Conservation (phyloP, 805 yeast species). For the Starmerella sp. region DNA sequence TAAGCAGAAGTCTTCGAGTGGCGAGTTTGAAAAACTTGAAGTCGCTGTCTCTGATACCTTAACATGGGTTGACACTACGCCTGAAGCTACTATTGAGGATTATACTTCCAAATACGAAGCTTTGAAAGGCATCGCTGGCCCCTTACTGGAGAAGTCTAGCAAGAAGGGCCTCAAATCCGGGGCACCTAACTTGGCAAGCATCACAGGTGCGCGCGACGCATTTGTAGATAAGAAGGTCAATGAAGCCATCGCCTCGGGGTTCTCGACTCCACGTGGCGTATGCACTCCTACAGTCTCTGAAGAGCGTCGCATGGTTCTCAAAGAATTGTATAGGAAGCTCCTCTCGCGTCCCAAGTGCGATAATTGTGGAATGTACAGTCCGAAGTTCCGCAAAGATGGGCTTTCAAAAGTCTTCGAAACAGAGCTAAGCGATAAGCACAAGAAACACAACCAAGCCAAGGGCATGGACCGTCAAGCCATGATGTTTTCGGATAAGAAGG, state of each 20-base stretch:
- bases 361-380: slow-evolving; percentile 92
- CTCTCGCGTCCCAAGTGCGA: slow-evolving; percentile 80
- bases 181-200: slow-evolving; percentile 10
- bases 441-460: slow-evolving; percentile 62
- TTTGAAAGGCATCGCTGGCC: slow-evolving; percentile 4
- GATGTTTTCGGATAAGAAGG: slow-evolving; percentile 32
- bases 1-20: neutral
- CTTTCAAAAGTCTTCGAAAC: slow-evolving; percentile 84
- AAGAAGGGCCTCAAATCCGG: slow-evolving; percentile 29
- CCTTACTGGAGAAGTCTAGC: slow-evolving; percentile 34
- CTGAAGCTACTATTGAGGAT: slow-evolving; percentile 18
- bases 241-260: slow-evolving; percentile 64
- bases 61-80: slow-evolving; percentile 29
- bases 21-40: neutral
- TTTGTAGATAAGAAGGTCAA: slow-evolving; percentile 64
- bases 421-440: slow-evolving; percentile 70
- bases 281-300: slow-evolving; percentile 77
- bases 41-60: slow-evolving; percentile 24
- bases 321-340: slow-evolving; percentile 63
- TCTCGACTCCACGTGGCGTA: slow-evolving; percentile 54
- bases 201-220: slow-evolving; percentile 49
- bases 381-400: slow-evolving; percentile 91
- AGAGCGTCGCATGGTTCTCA: slow-evolving; percentile 64
- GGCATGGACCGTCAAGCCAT: slow-evolving; percentile 62
- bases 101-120: slow-evolving; percentile 12